Percentiles rank a stretch among this genome's conserved stretches.
Conservation (phyloP, 2,329 filamentous ascomycete species). For the Epichloe aotearoae region DNA sequence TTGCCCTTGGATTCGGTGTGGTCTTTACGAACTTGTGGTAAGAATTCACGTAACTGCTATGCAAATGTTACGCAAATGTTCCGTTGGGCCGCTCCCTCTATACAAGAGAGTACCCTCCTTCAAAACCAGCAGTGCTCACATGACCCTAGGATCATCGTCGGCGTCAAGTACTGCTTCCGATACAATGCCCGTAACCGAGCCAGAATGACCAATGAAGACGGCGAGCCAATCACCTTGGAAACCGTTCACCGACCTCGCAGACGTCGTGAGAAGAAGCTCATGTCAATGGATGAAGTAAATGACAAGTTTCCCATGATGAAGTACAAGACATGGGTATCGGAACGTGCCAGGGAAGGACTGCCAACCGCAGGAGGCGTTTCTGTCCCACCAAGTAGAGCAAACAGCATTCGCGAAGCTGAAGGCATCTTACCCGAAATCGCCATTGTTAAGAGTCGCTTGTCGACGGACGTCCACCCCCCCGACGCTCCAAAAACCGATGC, state of each 20-base stretch:
- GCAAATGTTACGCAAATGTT: not conserved
- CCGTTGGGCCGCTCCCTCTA: not conserved
- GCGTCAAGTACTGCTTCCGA: conserved; percentile 97
- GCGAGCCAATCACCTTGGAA: conserved; percentile 76
- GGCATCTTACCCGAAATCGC: conserved; percentile 34
- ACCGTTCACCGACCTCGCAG: conserved; percentile 76
- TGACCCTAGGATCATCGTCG: conserved; percentile 83
- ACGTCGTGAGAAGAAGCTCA: conserved; percentile 91
- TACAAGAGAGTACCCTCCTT: not conserved
- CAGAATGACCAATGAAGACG: conserved; percentile 62
- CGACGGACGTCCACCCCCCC: conserved; percentile 15
- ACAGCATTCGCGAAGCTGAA: conserved; percentile 57
- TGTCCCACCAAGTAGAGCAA: conserved; percentile 56
- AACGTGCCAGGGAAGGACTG: conserved; percentile 69
- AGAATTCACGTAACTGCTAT: conserved; percentile 19
- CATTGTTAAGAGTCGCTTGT: conserved; percentile 29
- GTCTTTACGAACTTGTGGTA: conserved; percentile 99
- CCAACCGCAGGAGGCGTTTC: conserved; percentile 76
- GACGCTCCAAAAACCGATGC: conserved; percentile 9
- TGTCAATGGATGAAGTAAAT: conserved; percentile 98
- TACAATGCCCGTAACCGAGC: conserved; percentile 91
- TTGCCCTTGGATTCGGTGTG: conserved; percentile 90
- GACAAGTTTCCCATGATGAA: conserved; percentile 91
- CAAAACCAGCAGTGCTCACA: not conserved
- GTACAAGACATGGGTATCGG: conserved; percentile 89